Percentiles rank a stretch among this genome's conserved stretches.
Conservation (phyloP, 768 basidiomycete genomes). For the Mycena floridula region DNA sequence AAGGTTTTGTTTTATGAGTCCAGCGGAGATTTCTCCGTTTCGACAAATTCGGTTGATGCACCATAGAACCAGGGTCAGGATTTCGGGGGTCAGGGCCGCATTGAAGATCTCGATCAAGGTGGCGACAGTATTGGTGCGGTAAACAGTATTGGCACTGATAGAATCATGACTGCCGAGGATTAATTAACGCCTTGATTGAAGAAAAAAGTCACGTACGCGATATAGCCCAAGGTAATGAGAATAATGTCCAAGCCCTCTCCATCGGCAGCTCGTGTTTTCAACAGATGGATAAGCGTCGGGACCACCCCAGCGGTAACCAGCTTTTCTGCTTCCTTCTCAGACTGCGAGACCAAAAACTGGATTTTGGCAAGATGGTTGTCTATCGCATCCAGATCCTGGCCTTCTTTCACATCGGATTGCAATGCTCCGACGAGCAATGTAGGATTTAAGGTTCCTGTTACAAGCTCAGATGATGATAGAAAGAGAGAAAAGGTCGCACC, state of each 20-base stretch:
- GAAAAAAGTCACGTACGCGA: slow-evolving; percentile 12
- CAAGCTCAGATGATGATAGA: too few species aligned
- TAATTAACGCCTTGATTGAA: background rate
- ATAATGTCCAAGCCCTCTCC: slow-evolving; percentile 16
- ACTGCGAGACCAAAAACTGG: slow-evolving; percentile 12
- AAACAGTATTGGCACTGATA: slow-evolving; percentile 20
- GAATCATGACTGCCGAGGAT: slow-evolving; percentile 12
- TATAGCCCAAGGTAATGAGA: slow-evolving; percentile 15
- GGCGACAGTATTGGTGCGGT: slow-evolving; percentile 15
- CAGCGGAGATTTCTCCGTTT: slow-evolving; percentile 16
- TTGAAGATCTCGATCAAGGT: slow-evolving; percentile 19
- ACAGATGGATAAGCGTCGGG: slow-evolving; percentile 15
- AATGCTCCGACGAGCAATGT: slow-evolving; percentile 18
- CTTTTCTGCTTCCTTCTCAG: slow-evolving; percentile 18
- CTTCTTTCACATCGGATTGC: slow-evolving; percentile 16
- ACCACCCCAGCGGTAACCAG: slow-evolving; percentile 20
- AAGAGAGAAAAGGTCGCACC: too few species aligned
- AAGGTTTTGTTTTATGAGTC: slow-evolving; percentile 17
- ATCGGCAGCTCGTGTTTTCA: slow-evolving; percentile 20
- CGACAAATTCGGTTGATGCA: slow-evolving; percentile 19
- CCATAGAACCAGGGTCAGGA: slow-evolving; percentile 17
- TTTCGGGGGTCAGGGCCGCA: slow-evolving; percentile 13
- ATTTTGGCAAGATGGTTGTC: slow-evolving; percentile 16
- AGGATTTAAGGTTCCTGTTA: too few species aligned
- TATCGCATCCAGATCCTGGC: slow-evolving; percentile 15